Base-by-base conservation (phyloP, 176 grass and related monocot genomes). In the Ananas comosus region DNA sequence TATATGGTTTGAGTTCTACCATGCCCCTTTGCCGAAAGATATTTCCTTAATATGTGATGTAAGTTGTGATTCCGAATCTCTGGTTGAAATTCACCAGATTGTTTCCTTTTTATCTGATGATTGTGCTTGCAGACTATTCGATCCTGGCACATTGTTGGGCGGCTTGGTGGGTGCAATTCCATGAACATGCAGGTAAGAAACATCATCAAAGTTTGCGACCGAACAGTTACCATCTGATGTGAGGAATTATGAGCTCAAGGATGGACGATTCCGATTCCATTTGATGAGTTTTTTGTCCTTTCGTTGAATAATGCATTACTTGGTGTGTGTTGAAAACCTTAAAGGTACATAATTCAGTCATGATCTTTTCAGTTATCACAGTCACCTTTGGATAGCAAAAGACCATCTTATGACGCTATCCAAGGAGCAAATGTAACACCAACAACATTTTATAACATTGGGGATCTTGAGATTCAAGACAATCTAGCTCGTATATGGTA, bases 1-100 rank as follows among this genome's bases (percentile, higher is more conserved):
- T 57, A 90, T 96, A 67, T 96, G 88, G 93, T 85, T 96, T 7
- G 93, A 85, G 84, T 96, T 96, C 77, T 85, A 92, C 81, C 85
- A 89, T 89, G 78, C 81, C 74, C 73, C 83, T 23, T 81, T 96
- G 75, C 81, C 93, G 3, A 88, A 96, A 82, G 86, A 96, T 63
- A 76, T 87, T n/a, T 79, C 80, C 72, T 80, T 96, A 81, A 76
- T 96, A 48, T 85, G 81, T 67, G 83, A 96, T 89, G 88, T 96
- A 80, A 96, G 83, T 61, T 18, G 17, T 61, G 16, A 61, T 18
- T 18, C 21, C 56, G 21, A 19, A 61, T 9, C 16, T 61, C 56
- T n/a, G 56, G n/a, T 61, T 16, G 17, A 42, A 42, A 8, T 22
- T 61, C 16, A 19, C 56, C n/a, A 61, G 10, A 61, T 9, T 61